These are phyloP conservation scores for Zea luxurians DNA, from an alignment of 176 grass and related monocot species.

Conservation along the genomic window DNA sequence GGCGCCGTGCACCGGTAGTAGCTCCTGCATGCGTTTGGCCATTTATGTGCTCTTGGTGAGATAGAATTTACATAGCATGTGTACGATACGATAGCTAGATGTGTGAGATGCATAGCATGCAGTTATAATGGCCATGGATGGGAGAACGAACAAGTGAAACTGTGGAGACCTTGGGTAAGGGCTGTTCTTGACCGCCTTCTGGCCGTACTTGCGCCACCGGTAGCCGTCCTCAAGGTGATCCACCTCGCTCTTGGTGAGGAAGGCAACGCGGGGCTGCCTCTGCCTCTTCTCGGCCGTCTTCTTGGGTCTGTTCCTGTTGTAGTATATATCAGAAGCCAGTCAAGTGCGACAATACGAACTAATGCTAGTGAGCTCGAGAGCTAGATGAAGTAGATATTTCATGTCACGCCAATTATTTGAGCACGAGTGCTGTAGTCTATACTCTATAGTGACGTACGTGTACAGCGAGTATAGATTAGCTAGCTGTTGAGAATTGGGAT, in stretches of 20 bases:
- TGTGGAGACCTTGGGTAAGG: constrained; percentile 74
- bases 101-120: neutral
- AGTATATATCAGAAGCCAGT: neutral
- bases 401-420: constrained; percentile 31
- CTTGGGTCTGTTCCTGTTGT: constrained; percentile 59
- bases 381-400: constrained; percentile 38
- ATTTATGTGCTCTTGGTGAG: neutral
- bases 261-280: constrained; percentile 69
- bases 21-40: constrained; percentile 48
- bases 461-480: neutral
- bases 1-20: constrained; percentile 94
- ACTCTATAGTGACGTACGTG: neutral
- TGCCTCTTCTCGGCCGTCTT: constrained; percentile 84
- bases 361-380: constrained; percentile 12
- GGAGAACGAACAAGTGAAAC: neutral
- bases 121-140: neutral
- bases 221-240: constrained; percentile 99
- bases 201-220: constrained; percentile 98
- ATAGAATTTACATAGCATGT: neutral
- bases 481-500: constrained; percentile 16
- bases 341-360: constrained; percentile 4
- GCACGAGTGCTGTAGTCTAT: constrained; percentile 13
- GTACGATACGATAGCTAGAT: neutral
- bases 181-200: constrained; percentile 99
- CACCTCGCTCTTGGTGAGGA: constrained; percentile 93